These are phyloP conservation scores for Aspergillus thermomutatus DNA, from an alignment of 2,329 filamentous ascomycete genomes.

Conservation along the genomic window DNA sequence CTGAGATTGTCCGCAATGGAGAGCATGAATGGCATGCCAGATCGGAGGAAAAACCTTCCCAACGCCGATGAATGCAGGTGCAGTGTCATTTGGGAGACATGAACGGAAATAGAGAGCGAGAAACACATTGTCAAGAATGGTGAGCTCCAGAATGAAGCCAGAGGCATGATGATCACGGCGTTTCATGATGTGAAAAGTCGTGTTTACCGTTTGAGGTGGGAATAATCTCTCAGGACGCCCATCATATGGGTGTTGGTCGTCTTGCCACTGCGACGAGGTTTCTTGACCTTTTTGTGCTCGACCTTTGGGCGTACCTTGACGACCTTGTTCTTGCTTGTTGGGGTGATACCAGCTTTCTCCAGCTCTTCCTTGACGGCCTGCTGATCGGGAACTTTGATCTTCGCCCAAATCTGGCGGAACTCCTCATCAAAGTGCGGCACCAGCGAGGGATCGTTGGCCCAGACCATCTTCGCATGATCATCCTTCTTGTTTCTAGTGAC, in stretches of 20 bases:
- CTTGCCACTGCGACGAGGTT: slow-evolving; percentile 70
- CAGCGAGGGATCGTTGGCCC: slow-evolving; percentile 80
- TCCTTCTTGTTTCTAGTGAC: slow-evolving; percentile 93
- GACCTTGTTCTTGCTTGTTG: slow-evolving; percentile 75
- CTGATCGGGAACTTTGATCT: slow-evolving; percentile 69
- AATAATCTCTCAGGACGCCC: slow-evolving; percentile 73
- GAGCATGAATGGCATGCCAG: not conserved
- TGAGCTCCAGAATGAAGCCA: not conserved
- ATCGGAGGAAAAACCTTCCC: not conserved
- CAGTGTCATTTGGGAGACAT: not conserved
- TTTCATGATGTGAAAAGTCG: not conserved
- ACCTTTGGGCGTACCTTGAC: slow-evolving; percentile 54
- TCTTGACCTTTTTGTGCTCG: slow-evolving; percentile 70
- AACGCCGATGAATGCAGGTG: slow-evolving; percentile 6
- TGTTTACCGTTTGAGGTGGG: slow-evolving; percentile 41
- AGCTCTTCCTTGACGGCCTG: slow-evolving; percentile 76
- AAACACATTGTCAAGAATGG: not conserved
- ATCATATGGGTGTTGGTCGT: slow-evolving; percentile 86
- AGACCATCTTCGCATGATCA: slow-evolving; percentile 78
- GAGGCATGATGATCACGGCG: not conserved
- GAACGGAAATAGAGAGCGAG: not conserved
- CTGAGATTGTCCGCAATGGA: not conserved
- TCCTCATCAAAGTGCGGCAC: slow-evolving; percentile 74
- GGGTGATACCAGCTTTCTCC: slow-evolving; percentile 73
- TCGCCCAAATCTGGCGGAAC: slow-evolving; percentile 80